Base-by-base conservation (phyloP, 768 basidiomycete species). In the Kondoa malvinella region DNA sequence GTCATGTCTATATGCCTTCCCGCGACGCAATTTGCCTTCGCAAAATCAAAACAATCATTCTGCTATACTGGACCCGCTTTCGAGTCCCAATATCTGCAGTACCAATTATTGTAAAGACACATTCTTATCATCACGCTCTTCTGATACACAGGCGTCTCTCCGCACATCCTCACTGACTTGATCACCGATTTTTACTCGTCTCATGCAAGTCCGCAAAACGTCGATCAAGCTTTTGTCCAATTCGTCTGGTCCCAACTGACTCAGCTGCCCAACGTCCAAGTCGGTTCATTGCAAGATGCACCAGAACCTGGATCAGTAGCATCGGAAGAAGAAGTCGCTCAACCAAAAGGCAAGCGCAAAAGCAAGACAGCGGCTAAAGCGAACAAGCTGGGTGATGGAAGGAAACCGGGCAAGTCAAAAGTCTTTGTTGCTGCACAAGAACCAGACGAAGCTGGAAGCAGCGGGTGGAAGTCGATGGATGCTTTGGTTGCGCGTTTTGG, bases 171-270 rank as follows among this genome's bases (percentile, higher is more conserved):
- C 34, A 32, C 67, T 3, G 8, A 8, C 30, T 58, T 59, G 56
- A 31, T 34, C 29, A 26, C 26, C 34, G 40, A 21, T 58, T 62
- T 69, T 29, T 57, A 30, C 67, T 33, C n/a, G 14, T 34, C 30
- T 30, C 8, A 32, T 4, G 12, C 34, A 58, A 17, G 40, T 58
- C n/a, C 57, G 1, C 88, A 91, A 72, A 83, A 79, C 67, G 78
- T 85, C 25, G 91, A 94, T 74, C 85, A 87, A 72, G 77, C 82
- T 1, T 89, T 88, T 74, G 84, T 83, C 75, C 82, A 85, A 1
- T 91, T 88, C 76, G 82, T 90, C 25, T 92, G 88, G 88, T 85
- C 85, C 0, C 78, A 88, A 33, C 80, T 92, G 56, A 83, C 86
- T 27, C 83, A 84, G 70, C 85, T 88, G 70, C 83, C 87, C 0